A percentile compares a stretch with the other conserved stretches of the same genome.
Conservation (phyloP, 352 stramenopile genomes). For the Elongisporangium undulatum region DNA sequence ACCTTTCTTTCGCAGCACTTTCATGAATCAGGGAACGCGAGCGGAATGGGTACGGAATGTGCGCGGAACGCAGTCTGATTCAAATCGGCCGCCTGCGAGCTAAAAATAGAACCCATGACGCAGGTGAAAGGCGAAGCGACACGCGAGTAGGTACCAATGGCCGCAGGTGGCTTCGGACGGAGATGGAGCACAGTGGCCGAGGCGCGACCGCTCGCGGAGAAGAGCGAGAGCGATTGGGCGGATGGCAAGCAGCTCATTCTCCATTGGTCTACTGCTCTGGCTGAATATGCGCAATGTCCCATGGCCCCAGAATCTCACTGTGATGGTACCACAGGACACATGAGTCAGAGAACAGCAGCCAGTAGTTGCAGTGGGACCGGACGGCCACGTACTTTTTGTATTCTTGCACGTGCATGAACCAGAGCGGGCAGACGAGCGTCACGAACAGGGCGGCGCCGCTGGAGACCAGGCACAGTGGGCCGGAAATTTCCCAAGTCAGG, state of each 20-base stretch:
- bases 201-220: conserved; percentile 1
- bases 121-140: not conserved
- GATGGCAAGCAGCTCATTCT: not conserved
- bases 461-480: conserved; percentile 53
- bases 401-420: conserved; percentile 89
- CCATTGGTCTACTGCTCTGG: conserved; percentile 35
- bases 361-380: conserved; percentile 9
- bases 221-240: not conserved
- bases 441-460: conserved; percentile 75
- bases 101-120: not conserved
- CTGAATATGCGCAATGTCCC: conserved; percentile 88
- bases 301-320: conserved; percentile 87
- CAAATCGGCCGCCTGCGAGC: not conserved
- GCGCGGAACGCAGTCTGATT: not conserved
- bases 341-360: conserved; percentile 17
- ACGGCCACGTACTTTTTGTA: conserved; percentile 83
- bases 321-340: not conserved
- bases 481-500: conserved; percentile 73
- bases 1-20: not conserved
- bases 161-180: too few species aligned
- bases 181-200: not conserved
- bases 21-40: not conserved
- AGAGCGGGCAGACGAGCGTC: conserved; percentile 82
- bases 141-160: not conserved
- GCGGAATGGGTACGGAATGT: not conserved